A percentile compares a stretch with the other conserved stretches of the same genome.
These are phyloP conservation scores for Salvia sclarea DNA, from an alignment of 305 asterid species.

Conservation along the genomic window DNA sequence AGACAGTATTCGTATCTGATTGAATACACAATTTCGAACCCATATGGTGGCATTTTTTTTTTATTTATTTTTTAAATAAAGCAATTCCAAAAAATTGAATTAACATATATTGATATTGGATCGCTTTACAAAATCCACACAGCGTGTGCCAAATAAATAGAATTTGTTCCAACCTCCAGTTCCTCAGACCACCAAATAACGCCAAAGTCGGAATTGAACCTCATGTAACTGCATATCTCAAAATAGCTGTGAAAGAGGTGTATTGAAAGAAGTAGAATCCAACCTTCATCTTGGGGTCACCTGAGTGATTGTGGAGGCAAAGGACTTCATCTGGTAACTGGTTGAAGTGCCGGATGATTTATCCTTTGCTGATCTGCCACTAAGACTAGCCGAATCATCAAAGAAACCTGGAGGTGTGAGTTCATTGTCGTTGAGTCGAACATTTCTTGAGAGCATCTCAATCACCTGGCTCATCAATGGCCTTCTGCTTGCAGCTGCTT, in stretches of 20 bases:
- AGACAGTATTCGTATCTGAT: background rate
- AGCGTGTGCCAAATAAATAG: background rate
- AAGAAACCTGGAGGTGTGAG: conserved; percentile 85
- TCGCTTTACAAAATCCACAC: background rate
- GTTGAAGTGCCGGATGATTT: conserved; percentile 54
- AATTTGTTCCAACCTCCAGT: background rate
- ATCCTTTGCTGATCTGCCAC: conserved; percentile 40
- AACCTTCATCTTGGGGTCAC: conserved; percentile 48
- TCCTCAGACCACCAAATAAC: background rate
- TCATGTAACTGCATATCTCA: background rate
- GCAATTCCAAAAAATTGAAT: background rate
- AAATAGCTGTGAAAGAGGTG: background rate
- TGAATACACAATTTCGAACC: background rate
- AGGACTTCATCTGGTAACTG: conserved; percentile 54
- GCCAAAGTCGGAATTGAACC: background rate
- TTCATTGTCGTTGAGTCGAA: conserved; percentile 65
- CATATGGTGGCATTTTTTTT: background rate
- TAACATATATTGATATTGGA: background rate
- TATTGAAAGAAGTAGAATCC: background rate
- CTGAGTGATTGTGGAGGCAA: conserved; percentile 57
- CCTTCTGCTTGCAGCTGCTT: conserved; percentile 78
- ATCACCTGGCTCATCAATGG: conserved; percentile 87
- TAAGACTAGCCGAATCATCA: conserved; percentile 45
- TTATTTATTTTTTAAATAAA: background rate
- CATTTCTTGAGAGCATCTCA: conserved; percentile 74